These are phyloP conservation scores for Tricholoma sp. DNA, from an alignment of 768 basidiomycete species.

Conservation along the genomic window DNA sequence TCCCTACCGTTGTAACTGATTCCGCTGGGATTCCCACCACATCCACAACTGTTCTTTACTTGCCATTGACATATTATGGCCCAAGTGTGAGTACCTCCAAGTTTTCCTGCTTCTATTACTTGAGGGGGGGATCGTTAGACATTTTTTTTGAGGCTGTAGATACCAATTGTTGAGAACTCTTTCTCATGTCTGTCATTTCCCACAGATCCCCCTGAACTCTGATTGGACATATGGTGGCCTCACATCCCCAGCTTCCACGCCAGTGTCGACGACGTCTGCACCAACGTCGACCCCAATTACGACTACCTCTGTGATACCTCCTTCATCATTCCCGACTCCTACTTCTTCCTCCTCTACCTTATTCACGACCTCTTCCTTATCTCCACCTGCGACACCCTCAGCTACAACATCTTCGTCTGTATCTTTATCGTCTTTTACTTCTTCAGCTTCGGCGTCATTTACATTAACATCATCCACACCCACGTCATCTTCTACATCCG, in stretches of 20 bases:
- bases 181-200: background rate
- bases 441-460: constrained; percentile 18
- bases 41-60: constrained; percentile 47
- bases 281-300: constrained; percentile 17
- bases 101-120: background rate
- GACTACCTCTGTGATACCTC: constrained; percentile 27
- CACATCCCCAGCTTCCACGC: constrained; percentile 52
- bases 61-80: constrained; percentile 79
- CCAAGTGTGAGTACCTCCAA: constrained; percentile 57
- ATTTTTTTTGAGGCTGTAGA: background rate
- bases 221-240: constrained; percentile 73
- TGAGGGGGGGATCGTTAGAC: background rate
- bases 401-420: constrained; percentile 22
- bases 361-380: constrained; percentile 14
- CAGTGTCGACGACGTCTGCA: constrained; percentile 18
- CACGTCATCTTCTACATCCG: constrained; percentile 24
- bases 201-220: constrained; percentile 71
- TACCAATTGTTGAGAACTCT: background rate
- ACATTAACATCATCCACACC: constrained; percentile 23
- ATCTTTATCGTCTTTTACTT: constrained; percentile 20
- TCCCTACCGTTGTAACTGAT: constrained; percentile 48
- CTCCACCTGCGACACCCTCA: constrained; percentile 27
- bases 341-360: constrained; percentile 10
- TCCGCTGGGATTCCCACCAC: constrained; percentile 51
- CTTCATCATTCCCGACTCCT: constrained; percentile 21